phyloP scores from a whole-genome alignment of 2,329 filamentous ascomycete genomes.

The Pseudocercospora fuligena region DNA sequence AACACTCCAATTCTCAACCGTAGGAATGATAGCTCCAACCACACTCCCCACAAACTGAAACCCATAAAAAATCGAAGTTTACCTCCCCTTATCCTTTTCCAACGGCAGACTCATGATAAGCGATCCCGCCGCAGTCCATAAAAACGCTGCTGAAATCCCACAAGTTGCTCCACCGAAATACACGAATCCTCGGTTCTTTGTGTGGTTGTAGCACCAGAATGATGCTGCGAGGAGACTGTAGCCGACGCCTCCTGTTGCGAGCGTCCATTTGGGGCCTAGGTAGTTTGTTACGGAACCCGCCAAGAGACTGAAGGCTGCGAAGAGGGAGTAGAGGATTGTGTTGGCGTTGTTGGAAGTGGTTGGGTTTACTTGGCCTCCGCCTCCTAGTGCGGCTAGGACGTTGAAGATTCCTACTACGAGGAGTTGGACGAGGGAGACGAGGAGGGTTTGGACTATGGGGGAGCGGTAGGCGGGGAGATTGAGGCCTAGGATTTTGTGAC shows the following conservation, averaged over 20 bases:
- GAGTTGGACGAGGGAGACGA: constrained; percentile 8
- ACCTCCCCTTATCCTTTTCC: constrained; percentile 82
- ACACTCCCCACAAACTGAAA: constrained; percentile 5
- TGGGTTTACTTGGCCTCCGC: constrained; percentile 51
- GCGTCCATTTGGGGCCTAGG: constrained; percentile 69
- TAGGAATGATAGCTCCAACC: constrained; percentile 5
- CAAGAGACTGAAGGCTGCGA: constrained; percentile 68
- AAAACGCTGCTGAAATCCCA: constrained; percentile 75
- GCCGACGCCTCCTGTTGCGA: constrained; percentile 74
- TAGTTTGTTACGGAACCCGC: constrained; percentile 75
- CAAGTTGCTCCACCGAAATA: constrained; percentile 76
- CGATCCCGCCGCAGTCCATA: constrained; percentile 81
- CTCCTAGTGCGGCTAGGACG: constrained; percentile 55
- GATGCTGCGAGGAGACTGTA: constrained; percentile 75
- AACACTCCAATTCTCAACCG: constrained; percentile 7
- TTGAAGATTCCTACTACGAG: constrained; percentile 52
- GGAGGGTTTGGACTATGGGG: background rate
- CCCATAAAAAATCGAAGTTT: constrained; percentile 64
- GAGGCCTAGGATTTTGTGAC: background rate
- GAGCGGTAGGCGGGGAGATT: constrained; percentile 1
- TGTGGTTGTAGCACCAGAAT: constrained; percentile 73
- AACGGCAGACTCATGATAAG: constrained; percentile 88
- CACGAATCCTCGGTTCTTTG: constrained; percentile 68
- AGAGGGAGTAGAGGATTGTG: constrained; percentile 73
- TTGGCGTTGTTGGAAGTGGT: constrained; percentile 66